phyloP scores from a whole-genome alignment of 257 asterid species.

The Hygrophila difformis region DNA sequence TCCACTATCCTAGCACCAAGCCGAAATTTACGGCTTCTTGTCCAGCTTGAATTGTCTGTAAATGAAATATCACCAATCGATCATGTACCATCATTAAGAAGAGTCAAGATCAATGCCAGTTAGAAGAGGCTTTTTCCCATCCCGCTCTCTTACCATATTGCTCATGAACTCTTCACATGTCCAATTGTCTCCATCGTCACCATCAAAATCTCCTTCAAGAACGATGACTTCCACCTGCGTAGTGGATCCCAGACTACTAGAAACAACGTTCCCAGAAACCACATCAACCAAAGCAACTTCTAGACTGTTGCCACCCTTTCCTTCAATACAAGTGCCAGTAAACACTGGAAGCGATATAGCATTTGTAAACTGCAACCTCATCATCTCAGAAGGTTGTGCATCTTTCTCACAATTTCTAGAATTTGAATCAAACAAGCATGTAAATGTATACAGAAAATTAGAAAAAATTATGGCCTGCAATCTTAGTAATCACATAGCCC shows the following conservation, averaged over 20 bases:
- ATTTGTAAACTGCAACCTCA: slow-evolving; percentile 36
- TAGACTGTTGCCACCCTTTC: slow-evolving; percentile 38
- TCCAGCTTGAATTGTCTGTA: too few relatives aligned
- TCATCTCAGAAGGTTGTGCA: slow-evolving; percentile 30
- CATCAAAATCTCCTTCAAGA: too few relatives aligned
- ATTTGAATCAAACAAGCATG: too few relatives aligned
- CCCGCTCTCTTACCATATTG: slow-evolving; percentile 49
- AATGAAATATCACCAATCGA: slow-evolving; percentile 42
- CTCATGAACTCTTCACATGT: slow-evolving; percentile 45
- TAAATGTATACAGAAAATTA: too few relatives aligned
- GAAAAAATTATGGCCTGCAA: too few relatives aligned
- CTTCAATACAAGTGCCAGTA: slow-evolving; percentile 66
- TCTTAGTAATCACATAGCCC: too few relatives aligned
- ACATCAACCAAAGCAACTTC: slow-evolving; percentile 47
- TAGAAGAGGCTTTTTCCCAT: too few relatives aligned
- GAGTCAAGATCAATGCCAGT: slow-evolving; percentile 36
- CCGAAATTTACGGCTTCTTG: slow-evolving; percentile 68
- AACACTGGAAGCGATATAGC: slow-evolving; percentile 57
- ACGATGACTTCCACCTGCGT: slow-evolving; percentile 57
- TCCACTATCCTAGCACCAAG: slow-evolving; percentile 60
- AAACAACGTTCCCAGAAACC: slow-evolving; percentile 34
- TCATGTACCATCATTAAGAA: slow-evolving; percentile 49
- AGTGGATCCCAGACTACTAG: slow-evolving; percentile 37
- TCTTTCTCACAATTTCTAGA: slow-evolving; percentile 47
- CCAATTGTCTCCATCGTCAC: slow-evolving; percentile 51